Conservation (phyloP, 176 grass and related monocot genomes). For the Pontederia crassipes region DNA sequence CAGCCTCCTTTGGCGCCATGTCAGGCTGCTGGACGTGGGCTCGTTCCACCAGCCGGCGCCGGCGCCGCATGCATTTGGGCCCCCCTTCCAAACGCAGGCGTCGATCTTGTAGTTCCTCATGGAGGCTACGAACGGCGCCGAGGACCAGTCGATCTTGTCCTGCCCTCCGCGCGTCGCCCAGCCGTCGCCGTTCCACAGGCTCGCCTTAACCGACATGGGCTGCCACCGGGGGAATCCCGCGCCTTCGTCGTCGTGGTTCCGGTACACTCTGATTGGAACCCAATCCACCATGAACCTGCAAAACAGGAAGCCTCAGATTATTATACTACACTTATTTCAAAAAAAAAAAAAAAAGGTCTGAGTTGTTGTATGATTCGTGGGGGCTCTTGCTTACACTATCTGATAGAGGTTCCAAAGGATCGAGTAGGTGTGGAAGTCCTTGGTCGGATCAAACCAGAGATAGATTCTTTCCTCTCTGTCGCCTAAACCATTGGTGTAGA, state of each 20-base stretch:
- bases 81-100: slow-evolving; percentile 29
- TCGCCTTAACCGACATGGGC: slow-evolving; percentile 19
- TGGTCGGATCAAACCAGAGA: slow-evolving; percentile 32
- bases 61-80: slow-evolving; percentile 12
- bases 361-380: not conserved
- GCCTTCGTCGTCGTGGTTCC: slow-evolving; percentile 15
- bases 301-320: not conserved
- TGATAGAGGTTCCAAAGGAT: slow-evolving; percentile 30
- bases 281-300: slow-evolving; percentile 24
- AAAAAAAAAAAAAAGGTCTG: too few relatives aligned
- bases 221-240: slow-evolving; percentile 10
- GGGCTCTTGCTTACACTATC: slow-evolving; percentile 19
- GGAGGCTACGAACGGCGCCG: slow-evolving; percentile 25
- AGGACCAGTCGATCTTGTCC: slow-evolving; percentile 29
- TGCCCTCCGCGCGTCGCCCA: slow-evolving; percentile 13
- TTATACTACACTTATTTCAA: not conserved
- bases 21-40: slow-evolving; percentile 15
- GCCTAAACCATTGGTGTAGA: slow-evolving; percentile 16
- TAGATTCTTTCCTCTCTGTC: slow-evolving; percentile 28
- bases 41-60: slow-evolving; percentile 22
- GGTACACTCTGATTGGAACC: slow-evolving; percentile 18
- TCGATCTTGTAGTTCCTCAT: slow-evolving; percentile 25
- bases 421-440: slow-evolving; percentile 26
- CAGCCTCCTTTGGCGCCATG: slow-evolving; percentile 27
- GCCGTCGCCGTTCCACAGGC: slow-evolving; percentile 20